Evolutionary conservation across 2,329 filamentous ascomycete species (phyloP), one percentile per base, ranked within the genome.

Genomic region (Xenoacremonium recifei): DNA sequence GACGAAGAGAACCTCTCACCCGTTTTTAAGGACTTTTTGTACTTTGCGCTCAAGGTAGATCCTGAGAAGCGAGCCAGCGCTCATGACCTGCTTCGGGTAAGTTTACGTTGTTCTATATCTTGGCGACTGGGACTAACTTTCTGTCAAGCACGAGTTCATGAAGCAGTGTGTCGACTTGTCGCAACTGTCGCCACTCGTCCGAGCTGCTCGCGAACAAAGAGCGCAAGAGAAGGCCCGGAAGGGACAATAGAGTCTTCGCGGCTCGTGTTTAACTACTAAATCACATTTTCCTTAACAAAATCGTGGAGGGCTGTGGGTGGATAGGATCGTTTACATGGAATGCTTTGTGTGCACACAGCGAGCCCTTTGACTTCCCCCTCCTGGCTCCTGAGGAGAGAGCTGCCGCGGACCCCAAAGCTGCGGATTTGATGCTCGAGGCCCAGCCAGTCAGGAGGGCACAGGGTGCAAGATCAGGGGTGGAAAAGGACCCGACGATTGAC

Each of bases 41-140:
- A 87, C 59, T 90, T 96, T 66, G 92, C 93, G 5, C 76, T 99
- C 40, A 95, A 95, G 74, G 93, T 99, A 5, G 93, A 97, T 61
- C 92, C 93, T 1, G 93, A 97, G 70, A 96, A 96, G 80, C 79
- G 93, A 68, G 91, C 91, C 29, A 96, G 89, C 61, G 93, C 93
- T 25, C 89, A 96, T 68, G 92, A 97, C 72, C 71, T 99, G 47
- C 75, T 99, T 56, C 84, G 88, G 72, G 93, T 97, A 78, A 71
- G 87, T 54, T 32, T 39, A 61, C 42, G 57, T 31, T 49, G 57
- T 31, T 49, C 70, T 33, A 23, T 32, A 11, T 27, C n/a, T 4
- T n/a, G 6, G 16, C 15, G 10, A 7, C 13, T 6, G 12, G 6
- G 20, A 21, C 59, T 62, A 46, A 64, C 42, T 31, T 16, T 15